These are phyloP conservation scores for Trypanosoma cruzi DNA, from an alignment of 208 protist species.

Conservation along the genomic window DNA sequence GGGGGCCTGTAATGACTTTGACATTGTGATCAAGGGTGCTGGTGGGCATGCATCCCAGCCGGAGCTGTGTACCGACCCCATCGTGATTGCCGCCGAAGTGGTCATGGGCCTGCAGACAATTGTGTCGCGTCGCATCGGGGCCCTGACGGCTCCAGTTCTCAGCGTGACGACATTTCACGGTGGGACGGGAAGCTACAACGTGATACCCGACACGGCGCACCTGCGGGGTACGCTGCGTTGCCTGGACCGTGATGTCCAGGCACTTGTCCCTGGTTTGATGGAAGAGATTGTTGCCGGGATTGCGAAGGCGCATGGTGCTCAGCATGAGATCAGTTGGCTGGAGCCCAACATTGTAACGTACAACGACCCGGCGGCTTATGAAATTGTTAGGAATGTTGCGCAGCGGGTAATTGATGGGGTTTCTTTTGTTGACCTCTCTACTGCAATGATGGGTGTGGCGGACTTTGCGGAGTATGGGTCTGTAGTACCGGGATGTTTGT, in stretches of 20 bases:
- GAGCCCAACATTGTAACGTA: slow-evolving; percentile 85
- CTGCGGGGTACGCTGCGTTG: slow-evolving; percentile 74
- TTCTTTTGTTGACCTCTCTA: slow-evolving; percentile 50
- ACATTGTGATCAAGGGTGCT: slow-evolving; percentile 63
- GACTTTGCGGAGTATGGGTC: slow-evolving; percentile 84
- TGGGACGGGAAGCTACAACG: slow-evolving; percentile 71
- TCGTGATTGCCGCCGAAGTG: slow-evolving; percentile 58
- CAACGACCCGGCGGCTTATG: slow-evolving; percentile 75
- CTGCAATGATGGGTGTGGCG: slow-evolving; percentile 55
- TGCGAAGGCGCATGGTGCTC: slow-evolving; percentile 56
- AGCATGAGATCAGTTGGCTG: slow-evolving; percentile 69
- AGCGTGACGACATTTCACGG: slow-evolving; percentile 64
- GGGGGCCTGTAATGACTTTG: slow-evolving; percentile 66
- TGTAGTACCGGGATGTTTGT: slow-evolving; percentile 73
- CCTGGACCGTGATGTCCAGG: slow-evolving; percentile 64
- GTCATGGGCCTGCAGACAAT: slow-evolving; percentile 59
- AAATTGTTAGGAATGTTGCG: slow-evolving; percentile 49
- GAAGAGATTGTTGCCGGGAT: slow-evolving; percentile 74
- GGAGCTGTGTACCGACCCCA: slow-evolving; percentile 68
- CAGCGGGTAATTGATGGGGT: slow-evolving; percentile 43
- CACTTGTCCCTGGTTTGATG: slow-evolving; percentile 57
- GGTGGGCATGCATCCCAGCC: slow-evolving; percentile 74
- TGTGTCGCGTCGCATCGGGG: slow-evolving; percentile 66
- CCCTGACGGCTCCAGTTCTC: slow-evolving; percentile 59
- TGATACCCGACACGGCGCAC: slow-evolving; percentile 68